Evolutionary conservation across 73 alveolate genomes (phyloP).

Genomic region (Stentor roeselii): DNA sequence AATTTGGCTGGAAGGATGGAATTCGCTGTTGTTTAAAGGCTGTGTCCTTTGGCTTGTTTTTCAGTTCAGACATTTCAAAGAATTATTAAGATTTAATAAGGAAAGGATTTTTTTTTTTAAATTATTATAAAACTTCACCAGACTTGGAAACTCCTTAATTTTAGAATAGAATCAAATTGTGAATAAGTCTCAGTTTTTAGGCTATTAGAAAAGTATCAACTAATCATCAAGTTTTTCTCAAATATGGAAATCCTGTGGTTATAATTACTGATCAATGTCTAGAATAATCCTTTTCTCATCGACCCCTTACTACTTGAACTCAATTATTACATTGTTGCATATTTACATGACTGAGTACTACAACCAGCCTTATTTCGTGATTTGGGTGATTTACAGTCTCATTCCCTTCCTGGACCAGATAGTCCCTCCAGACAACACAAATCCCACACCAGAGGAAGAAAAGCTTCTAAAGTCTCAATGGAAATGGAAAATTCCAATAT

Average conservation of each 20-base stretch:
- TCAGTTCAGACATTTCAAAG: background rate
- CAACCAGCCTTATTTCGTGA: conserved; percentile 32
- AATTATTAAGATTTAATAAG: too few species aligned
- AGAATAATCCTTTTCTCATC: background rate
- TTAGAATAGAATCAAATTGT: too few species aligned
- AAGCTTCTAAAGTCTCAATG: conserved; percentile 30
- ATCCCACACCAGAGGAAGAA: conserved; percentile 48
- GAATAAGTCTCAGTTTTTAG: too few species aligned
- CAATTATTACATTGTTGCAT: background rate
- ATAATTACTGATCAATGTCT: background rate
- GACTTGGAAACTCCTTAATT: too few species aligned
- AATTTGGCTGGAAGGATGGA: conserved; percentile 89
- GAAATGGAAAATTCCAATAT: conserved; percentile 43
- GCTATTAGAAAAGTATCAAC: too few species aligned
- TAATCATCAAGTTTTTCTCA: too few species aligned
- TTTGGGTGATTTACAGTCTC: conserved; percentile 41
- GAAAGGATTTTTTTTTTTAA: background rate
- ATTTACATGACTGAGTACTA: background rate
- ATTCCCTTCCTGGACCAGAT: conserved; percentile 46
- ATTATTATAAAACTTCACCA: too few species aligned
- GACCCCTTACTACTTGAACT: background rate
- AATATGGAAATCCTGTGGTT: too few species aligned
- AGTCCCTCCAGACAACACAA: conserved; percentile 38
- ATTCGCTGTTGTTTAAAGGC: conserved; percentile 75
- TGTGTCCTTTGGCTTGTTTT: conserved; percentile 45